These are phyloP conservation scores for Thraustotheca clavata DNA, from an alignment of 352 stramenopile species.

Conservation along the genomic window DNA sequence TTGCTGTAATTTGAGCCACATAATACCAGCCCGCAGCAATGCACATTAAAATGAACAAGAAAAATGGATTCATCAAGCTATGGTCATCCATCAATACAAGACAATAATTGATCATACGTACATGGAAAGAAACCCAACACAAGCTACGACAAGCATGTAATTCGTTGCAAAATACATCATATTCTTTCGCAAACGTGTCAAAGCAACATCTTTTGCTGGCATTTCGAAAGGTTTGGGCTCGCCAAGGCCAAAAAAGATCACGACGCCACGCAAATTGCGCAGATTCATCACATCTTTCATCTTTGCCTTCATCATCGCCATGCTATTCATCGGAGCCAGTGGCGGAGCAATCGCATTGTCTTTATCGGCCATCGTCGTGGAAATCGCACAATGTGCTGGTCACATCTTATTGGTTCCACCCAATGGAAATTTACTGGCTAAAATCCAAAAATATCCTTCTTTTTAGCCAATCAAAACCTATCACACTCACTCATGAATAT, in stretches of 20 bases:
- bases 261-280: constrained; percentile 68
- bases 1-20: constrained; percentile 52
- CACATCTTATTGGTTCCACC: constrained; percentile 1
- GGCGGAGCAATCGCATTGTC: constrained; percentile 67
- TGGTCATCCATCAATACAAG: neutral
- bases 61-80: constrained; percentile 78
- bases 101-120: constrained; percentile 27
- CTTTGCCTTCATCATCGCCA: constrained; percentile 61
- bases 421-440: no score
- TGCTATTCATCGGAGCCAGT: constrained; percentile 38
- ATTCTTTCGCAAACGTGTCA: constrained; percentile 64
- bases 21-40: constrained; percentile 75
- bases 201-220: constrained; percentile 48
- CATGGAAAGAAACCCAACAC: constrained; percentile 79
- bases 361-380: constrained; percentile 10
- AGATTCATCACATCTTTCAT: constrained; percentile 56
- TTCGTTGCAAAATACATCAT: constrained; percentile 78
- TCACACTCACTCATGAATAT: no score
- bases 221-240: constrained; percentile 84
- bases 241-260: constrained; percentile 73
- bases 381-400: neutral
- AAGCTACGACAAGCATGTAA: constrained; percentile 64
- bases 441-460: no score
- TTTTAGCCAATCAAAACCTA: no score
- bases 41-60: constrained; percentile 82